Conservation (phyloP, 345 rosid genomes). For the Gossypium longicalyx region DNA sequence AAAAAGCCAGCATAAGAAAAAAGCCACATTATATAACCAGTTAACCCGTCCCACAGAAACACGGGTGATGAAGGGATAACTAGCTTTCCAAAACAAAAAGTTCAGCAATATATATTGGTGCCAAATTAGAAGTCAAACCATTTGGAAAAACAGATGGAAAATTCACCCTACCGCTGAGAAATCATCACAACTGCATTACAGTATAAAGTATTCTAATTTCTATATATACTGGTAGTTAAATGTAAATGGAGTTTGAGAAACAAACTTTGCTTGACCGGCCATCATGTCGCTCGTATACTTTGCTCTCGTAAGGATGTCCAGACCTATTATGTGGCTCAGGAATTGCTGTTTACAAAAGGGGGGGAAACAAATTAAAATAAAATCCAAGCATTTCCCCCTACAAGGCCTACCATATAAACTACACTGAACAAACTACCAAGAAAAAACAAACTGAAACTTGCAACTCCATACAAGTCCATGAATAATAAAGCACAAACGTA, state of each 20-base stretch:
- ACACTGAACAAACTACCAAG: not conserved
- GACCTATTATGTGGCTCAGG: constrained; percentile 50
- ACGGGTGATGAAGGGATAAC: not conserved
- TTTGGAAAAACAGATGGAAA: not conserved
- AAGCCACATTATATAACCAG: not conserved
- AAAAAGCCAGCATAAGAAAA: not conserved
- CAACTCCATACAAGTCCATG: not conserved
- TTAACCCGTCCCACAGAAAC: not conserved
- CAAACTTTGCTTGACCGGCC: constrained; percentile 62
- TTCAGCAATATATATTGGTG: not conserved
- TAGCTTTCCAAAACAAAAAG: not conserved
- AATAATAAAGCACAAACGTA: not conserved
- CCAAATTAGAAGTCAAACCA: not conserved
- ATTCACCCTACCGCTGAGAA: not conserved
- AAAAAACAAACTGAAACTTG: not conserved
- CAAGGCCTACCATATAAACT: not conserved
- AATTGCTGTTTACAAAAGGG: constrained; percentile 19
- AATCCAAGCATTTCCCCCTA: not conserved
- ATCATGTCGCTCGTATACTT: constrained; percentile 53
- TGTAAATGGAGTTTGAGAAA: constrained; percentile 27
- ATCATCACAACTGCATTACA: not conserved
- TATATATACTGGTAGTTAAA: constrained; percentile 1
- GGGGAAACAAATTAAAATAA: not conserved
- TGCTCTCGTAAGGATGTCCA: constrained; percentile 52
- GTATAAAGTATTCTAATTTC: constrained; percentile 9